Base-by-base conservation (phyloP, 257 asterid genomes). In the Asclepias syriaca region DNA sequence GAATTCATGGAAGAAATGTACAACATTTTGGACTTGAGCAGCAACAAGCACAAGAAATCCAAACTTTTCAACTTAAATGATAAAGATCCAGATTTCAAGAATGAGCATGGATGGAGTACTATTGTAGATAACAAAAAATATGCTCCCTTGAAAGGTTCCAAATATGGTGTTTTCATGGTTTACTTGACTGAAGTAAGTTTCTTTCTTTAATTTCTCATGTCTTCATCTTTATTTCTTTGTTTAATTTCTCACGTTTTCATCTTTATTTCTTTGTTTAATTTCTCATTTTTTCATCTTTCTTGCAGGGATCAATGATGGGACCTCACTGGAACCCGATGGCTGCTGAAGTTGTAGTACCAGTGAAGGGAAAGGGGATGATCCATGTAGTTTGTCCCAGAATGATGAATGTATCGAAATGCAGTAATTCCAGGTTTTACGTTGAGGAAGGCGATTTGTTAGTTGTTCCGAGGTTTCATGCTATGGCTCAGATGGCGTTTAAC, bases 281-380 rank as follows among this genome's bases (percentile, higher is more conserved):
- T 34, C 39, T 34, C 5, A 34, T 3, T 2, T 34, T 34, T 34
- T 34, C 5, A 34, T 34, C 39, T 34, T 34, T 27, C 51, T 60
- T 66, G 69, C 66, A 91, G 93, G 98, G 97, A 61, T 87, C 97
- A 48, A 93, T 91, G 96, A 89, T 91, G 98, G 97, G 96, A 48
- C 98, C 98, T 1, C 98, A 89, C 13, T 93, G 97, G 98, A 91
- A 93, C 77, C 96, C 96, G 0, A 70, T n/a, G 72, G 97, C 96
- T 18, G 66, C 85, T 32, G 98, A 91, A 65, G 77, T 93, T 57
- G 88, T 87, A 4, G 71, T 89, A 7, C 89, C 82, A 4, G 39
- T 88, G 51, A 82, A 82, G 66, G 98, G 97, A 32, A 80, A 70
- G 43, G 98, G 98, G 24, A 88, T 91, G 86, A 75, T 91, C 18